Evolutionary conservation across 495 filamentous ascomycete genomes (phyloP), one percentile per base, ranked within the genome.

Genomic region (Cercophora sp.): DNA sequence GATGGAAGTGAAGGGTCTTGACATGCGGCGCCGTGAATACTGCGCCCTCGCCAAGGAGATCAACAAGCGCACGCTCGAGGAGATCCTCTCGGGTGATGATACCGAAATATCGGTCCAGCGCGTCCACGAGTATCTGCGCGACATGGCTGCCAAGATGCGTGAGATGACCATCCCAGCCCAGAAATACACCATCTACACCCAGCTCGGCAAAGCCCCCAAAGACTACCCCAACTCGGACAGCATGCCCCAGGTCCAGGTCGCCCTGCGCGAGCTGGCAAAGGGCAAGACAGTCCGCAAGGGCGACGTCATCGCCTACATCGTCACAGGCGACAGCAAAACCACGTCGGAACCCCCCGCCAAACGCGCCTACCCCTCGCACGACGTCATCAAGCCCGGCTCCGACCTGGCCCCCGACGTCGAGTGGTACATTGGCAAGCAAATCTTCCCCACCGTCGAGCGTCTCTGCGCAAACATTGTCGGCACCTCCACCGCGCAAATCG

Each of bases 221-320:
- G 89, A 96, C 51, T 98, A 98, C 60, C 90, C 92, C 11, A 95
- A 96, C 65, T 84, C 84, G 19, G 85, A 91, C 64, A 85, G 80
- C 49, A 97, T 98, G 93, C 93, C 93, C n/a, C 91, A 94, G 50
- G 91, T 94, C 26, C 93, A 97, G 63, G 93, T 98, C 23, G 93
- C 93, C 1, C 79, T 96, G 11, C 82, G 88, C 19, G 89, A 93
- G 48, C 82, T 96, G 43, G 87, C 89, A 34, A 82, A 87, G 48
- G 94, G 93, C 49, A 95, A 92, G 68, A 83, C 73, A 20, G 78
- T 97, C 55, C 86, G 92, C 59, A 88, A 86, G 32, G 95, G 95
- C 64, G 91, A 97, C 57, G 93, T 98, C 59, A 93, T 98, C 60
- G 85, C 88, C 37, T 98, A 96, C 70, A 82, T 98, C 64, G 88